Evolutionary conservation across 768 basidiomycete species (phyloP), one percentile per base, ranked within the genome.

Genomic region (Leccinum incarnatum): DNA sequence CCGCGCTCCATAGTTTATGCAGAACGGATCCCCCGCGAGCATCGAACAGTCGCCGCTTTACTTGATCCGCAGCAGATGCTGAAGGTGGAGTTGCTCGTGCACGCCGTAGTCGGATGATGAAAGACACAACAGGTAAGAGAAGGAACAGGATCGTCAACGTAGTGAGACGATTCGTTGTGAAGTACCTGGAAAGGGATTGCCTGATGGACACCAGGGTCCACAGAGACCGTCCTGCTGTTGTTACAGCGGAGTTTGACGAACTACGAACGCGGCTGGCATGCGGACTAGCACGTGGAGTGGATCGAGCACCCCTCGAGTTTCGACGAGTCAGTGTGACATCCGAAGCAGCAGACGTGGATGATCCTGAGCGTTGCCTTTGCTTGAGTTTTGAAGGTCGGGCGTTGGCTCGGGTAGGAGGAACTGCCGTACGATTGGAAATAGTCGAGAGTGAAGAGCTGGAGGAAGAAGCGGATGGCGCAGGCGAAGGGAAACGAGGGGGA

Each of bases 401-500:
- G 2, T 30, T 30, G n/a, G 29, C 27, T n/a, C 49, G 49, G 49
- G 47, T 62, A 19, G 60, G 57, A 48, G 88, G 89, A 21, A 88
- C 84, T 2, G 85, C 79, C 4, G 90, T 91, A 62, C 86, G 87
- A 25, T 86, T 89, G 0, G 89, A 91, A 3, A 82, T 79, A 8
- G 87, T 89, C 0, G 89, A 90, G 30, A 86, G 75, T 4, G 88
- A 87, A 0, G 89, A 87, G 0, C 66, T 69, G 0, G 88, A 88
- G 0, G 84, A 83, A 0, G 83, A 80, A 3, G 84, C 76, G 1
- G 86, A 84, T 2, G 83, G 79, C 14, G 82, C 74, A 27, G 81
- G 85, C 2, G 81, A 77, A 49, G 78, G 70, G 15, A 78, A 67
- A 53, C 72, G 68, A 57, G 74, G 60, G 21, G 66, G 61, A 17